phyloP scores from a whole-genome alignment of 1,139 yeast genomes.

The Suhomyces bribrorum region DNA sequence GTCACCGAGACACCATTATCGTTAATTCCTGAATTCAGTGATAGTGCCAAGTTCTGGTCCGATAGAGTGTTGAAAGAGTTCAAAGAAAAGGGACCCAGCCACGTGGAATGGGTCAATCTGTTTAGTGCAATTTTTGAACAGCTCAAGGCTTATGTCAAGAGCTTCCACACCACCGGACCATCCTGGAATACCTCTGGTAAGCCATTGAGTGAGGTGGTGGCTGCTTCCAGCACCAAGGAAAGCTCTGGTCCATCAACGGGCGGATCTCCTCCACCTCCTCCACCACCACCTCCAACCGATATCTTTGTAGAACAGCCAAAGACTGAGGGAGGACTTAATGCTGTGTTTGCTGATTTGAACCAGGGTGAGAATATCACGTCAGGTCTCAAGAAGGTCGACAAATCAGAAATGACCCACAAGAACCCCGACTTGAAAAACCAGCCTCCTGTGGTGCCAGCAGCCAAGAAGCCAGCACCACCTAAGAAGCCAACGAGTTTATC shows the following conservation, averaged over 20 bases:
- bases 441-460: slow-evolving; percentile 37
- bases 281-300: slow-evolving; percentile 55
- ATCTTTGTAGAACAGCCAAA: slow-evolving; percentile 47
- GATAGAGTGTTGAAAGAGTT: slow-evolving; percentile 84
- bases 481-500: slow-evolving; percentile 65
- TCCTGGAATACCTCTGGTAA: slow-evolving; percentile 60
- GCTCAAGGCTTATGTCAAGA: slow-evolving; percentile 71
- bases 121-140: slow-evolving; percentile 66
- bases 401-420: slow-evolving; percentile 92
- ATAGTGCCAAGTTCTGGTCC: slow-evolving; percentile 91
- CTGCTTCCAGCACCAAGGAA: slow-evolving; percentile 26
- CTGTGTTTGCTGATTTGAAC: slow-evolving; percentile 90
- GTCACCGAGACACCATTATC: slow-evolving; percentile 71
- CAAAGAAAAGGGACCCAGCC: slow-evolving; percentile 65
- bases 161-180: slow-evolving; percentile 79
- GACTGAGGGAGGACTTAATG: slow-evolving; percentile 64
- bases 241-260: slow-evolving; percentile 43
- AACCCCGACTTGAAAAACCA: slow-evolving; percentile 76
- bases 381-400: slow-evolving; percentile 87
- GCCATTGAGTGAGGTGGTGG: slow-evolving; percentile 41
- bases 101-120: slow-evolving; percentile 78
- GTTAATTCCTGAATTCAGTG: slow-evolving; percentile 79
- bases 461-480: slow-evolving; percentile 67
- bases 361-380: slow-evolving; percentile 83
- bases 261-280: slow-evolving; percentile 44